Percentiles rank a stretch among this genome's conserved stretches.
These are phyloP conservation scores for Durusdinium trenchii DNA, from an alignment of 73 alveolate genomes.

Conservation along the genomic window DNA sequence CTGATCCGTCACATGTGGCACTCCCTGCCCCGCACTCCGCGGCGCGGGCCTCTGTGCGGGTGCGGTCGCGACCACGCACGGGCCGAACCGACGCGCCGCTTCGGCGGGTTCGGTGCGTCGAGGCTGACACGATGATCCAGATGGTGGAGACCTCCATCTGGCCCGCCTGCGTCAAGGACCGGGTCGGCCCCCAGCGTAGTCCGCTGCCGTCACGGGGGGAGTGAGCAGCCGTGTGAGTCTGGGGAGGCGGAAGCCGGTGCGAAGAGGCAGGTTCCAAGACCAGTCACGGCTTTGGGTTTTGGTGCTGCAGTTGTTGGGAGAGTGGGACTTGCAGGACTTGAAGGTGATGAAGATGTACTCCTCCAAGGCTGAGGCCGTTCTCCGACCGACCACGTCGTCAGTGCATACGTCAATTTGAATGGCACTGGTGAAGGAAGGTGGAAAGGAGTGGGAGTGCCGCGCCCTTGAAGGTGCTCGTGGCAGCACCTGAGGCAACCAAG, in stretches of 20 bases:
- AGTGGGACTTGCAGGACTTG: not conserved
- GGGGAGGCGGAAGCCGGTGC: not conserved
- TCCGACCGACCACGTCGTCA: too few species aligned
- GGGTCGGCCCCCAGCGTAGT: not conserved
- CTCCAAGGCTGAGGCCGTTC: not conserved
- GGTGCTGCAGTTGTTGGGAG: not conserved
- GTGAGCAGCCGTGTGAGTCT: not conserved
- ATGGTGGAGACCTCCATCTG: conserved; percentile 80
- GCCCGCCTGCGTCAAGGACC: conserved; percentile 82
- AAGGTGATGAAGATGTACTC: not conserved
- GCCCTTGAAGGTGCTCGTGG: too few species aligned
- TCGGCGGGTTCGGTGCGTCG: too few species aligned
- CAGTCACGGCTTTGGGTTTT: not conserved
- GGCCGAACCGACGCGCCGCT: not conserved
- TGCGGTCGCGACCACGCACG: too few species aligned
- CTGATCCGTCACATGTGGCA: too few species aligned
- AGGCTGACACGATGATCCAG: conserved; percentile 81
- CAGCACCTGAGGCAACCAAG: too few species aligned
- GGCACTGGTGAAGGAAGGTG: too few species aligned
- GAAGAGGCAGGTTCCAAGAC: not conserved
- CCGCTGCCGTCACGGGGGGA: not conserved
- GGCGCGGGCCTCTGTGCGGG: too few species aligned
- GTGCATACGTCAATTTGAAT: too few species aligned
- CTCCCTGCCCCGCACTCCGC: too few species aligned
- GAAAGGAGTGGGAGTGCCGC: too few species aligned